Base-by-base conservation (phyloP, 345 rosid genomes). In the Melastoma malabathricum region DNA sequence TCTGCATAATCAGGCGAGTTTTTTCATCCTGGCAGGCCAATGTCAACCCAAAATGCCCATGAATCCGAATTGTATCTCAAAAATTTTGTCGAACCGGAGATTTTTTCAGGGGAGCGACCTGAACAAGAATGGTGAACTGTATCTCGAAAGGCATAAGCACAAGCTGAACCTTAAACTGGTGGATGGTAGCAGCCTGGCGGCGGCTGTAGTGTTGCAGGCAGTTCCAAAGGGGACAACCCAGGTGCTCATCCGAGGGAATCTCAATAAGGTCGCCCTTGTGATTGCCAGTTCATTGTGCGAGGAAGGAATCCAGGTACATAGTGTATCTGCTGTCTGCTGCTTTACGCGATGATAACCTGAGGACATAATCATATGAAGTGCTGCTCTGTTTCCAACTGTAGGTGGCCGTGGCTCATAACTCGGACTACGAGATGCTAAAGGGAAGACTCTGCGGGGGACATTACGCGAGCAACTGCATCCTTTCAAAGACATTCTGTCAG, bases 161-260 rank as follows among this genome's bases (percentile, higher is more conserved):
- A 23, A 77, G 7, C 6, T 74, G 58, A 76, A 55, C 48, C 61
- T 75, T 16, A 80, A 66, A 62, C 55, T 75, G 48, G 84, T 78
- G 38, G 88, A 81, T 15, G 88, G 88, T 9, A 71, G 76, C 54
- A 73, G 82, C 59, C 64, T 78, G 51, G 62, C 72, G 34, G 76
- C 67, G 45, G 82, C 82, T 1, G 51, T 73, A 13, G 76, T 81
- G 43, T 58, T 81, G 0, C 69, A 72, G 50, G 59, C 61, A 31
- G 46, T 75, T 43, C 76, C 84, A 3, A 62, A 73, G 60, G 55
- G 55, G 41, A 38, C 55, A 15, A 52, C 22, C 55, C 55, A 52
- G 18, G 55, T 38, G 55, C 55, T 18, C 25, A 16, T 52, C 3
- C 9, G 15, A 52, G 55, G 55, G 20, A 52, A 52, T 9, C 45